A percentile compares a stretch with the other conserved stretches of the same genome.
Evolutionary conservation across 768 basidiomycete genomes (phyloP).

Genomic region (Flagelloscypha sp.): DNA sequence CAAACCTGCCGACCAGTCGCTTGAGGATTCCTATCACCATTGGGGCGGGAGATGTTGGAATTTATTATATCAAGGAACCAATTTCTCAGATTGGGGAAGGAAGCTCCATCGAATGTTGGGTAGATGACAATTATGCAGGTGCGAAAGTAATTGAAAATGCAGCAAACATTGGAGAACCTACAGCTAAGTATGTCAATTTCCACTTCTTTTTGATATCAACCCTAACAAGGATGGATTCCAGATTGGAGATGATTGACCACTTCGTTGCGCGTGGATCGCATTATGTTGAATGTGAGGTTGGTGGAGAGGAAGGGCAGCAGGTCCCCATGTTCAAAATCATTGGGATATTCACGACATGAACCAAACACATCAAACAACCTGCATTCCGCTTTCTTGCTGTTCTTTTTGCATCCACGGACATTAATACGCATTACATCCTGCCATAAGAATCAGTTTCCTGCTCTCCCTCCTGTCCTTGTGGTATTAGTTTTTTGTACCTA

Average conservation of each 20-base stretch:
- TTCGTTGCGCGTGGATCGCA: slow-evolving; percentile 83
- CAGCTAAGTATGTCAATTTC: slow-evolving; percentile 51
- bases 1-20: slow-evolving; percentile 74
- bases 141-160: slow-evolving; percentile 72
- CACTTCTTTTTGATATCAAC: slow-evolving; percentile 4
- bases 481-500: too few relatives aligned
- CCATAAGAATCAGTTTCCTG: too few relatives aligned
- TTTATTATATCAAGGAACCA: slow-evolving; percentile 83
- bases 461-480: too few relatives aligned
- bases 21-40: slow-evolving; percentile 78
- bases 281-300: slow-evolving; percentile 82
- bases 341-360: slow-evolving; percentile 76
- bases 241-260: slow-evolving; percentile 80
- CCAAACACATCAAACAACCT: too few relatives aligned
- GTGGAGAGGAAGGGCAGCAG: slow-evolving; percentile 79
- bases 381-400: too few relatives aligned
- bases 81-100: slow-evolving; percentile 47
- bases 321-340: slow-evolving; percentile 85
- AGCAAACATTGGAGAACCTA: slow-evolving; percentile 51
- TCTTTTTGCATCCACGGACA: too few relatives aligned
- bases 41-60: slow-evolving; percentile 84
- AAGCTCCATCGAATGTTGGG: slow-evolving; percentile 85
- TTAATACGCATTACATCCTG: too few relatives aligned
- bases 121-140: slow-evolving; percentile 88
- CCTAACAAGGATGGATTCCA: slow-evolving; percentile 20